Conservation (phyloP, 306 rosid genomes). For the Ziziphus jujuba region DNA sequence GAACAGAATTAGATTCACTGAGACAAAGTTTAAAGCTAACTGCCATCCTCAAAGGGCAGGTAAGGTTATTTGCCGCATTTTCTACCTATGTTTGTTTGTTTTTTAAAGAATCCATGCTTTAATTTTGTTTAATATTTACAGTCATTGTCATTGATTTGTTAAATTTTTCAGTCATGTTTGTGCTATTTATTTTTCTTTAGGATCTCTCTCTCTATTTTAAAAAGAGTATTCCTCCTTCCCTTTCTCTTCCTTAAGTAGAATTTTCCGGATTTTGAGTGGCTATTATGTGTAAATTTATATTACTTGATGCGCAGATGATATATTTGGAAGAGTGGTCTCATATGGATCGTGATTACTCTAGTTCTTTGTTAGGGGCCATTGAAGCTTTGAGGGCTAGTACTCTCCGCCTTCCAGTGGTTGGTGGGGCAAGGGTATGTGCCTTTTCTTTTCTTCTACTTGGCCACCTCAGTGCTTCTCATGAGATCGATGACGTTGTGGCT, state of each 20-base stretch:
- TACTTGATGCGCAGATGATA: slow-evolving; percentile 51
- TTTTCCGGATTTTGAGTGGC: slow-evolving; percentile 11
- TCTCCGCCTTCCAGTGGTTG: slow-evolving; percentile 91
- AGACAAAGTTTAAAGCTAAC: slow-evolving; percentile 66
- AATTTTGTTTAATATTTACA: slow-evolving; percentile 9
- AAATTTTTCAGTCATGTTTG: neutral
- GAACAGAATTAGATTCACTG: slow-evolving; percentile 63
- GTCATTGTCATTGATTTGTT: neutral
- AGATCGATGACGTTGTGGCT: neutral
- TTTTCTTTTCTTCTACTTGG: slow-evolving; percentile 14
- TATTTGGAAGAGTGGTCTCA: slow-evolving; percentile 81
- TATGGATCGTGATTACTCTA: slow-evolving; percentile 70
- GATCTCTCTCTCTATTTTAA: neutral
- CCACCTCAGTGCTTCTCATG: neutral
- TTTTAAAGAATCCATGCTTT: slow-evolving; percentile 13
- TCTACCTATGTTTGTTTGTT: slow-evolving; percentile 2
- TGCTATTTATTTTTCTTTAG: neutral
- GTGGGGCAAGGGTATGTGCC: slow-evolving; percentile 76
- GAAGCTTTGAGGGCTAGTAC: slow-evolving; percentile 92
- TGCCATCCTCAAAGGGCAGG: slow-evolving; percentile 80
- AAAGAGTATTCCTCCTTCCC: neutral
- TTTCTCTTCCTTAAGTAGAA: neutral
- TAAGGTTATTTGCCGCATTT: slow-evolving; percentile 40
- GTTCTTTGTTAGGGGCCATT: slow-evolving; percentile 76
- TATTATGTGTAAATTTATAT: slow-evolving; percentile 17